phyloP scores from a whole-genome alignment of 2,329 filamentous ascomycete species.

The Nigrospora oryzae region DNA sequence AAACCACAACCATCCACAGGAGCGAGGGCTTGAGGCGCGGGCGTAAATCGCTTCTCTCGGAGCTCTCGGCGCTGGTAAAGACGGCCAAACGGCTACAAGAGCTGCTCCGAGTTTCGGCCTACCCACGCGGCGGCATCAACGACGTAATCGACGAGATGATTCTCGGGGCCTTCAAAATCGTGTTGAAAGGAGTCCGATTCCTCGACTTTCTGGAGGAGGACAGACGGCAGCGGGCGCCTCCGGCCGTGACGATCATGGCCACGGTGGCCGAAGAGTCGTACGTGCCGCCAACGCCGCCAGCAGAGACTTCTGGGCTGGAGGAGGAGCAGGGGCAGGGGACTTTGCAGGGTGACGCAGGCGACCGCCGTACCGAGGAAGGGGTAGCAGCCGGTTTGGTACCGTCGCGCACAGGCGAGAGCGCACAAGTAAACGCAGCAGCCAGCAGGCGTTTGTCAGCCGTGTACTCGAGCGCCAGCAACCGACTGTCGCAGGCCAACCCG shows the following conservation, averaged over 20 bases:
- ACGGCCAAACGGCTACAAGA: constrained; percentile 80
- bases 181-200: constrained; percentile 84
- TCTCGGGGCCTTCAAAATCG: constrained; percentile 85
- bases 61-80: constrained; percentile 84
- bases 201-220: constrained; percentile 75
- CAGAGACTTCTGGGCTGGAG: constrained; percentile 32
- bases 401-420: constrained; percentile 25
- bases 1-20: constrained; percentile 64
- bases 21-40: constrained; percentile 71
- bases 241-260: constrained; percentile 49
- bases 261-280: constrained; percentile 50
- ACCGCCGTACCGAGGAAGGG: constrained; percentile 22
- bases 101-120: constrained; percentile 43
- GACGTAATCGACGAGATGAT: constrained; percentile 88
- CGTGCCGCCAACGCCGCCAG: constrained; percentile 55
- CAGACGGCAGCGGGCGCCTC: constrained; percentile 35
- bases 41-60: constrained; percentile 80
- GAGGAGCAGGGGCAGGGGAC: constrained; percentile 21
- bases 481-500: constrained; percentile 28
- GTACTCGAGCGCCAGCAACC: constrained; percentile 24
- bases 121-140: constrained; percentile 52
- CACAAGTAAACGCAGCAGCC: constrained; percentile 25
- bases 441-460: constrained; percentile 40
- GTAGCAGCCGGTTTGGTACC: constrained; percentile 23
- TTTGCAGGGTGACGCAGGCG: constrained; percentile 30